phyloP scores from a whole-genome alignment of 2,329 filamentous ascomycete species.

The Botrytis fragariae region DNA sequence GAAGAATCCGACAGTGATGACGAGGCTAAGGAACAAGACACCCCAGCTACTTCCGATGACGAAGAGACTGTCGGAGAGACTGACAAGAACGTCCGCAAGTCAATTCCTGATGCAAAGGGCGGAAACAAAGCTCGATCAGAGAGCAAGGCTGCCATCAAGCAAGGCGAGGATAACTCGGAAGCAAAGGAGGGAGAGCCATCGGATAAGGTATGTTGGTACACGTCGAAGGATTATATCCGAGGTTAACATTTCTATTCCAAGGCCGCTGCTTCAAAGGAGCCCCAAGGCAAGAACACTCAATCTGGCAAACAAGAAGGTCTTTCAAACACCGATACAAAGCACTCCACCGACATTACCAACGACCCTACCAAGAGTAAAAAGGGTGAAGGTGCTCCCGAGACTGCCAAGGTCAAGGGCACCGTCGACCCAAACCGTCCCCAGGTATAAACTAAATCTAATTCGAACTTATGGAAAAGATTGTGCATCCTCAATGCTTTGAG shows the following conservation, averaged over 20 bases:
- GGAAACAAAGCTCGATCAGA: slow-evolving; percentile 42
- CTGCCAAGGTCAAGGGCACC: slow-evolving; percentile 53
- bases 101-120: slow-evolving; percentile 41
- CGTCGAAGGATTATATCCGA: background rate
- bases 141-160: slow-evolving; percentile 37
- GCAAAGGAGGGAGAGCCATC: slow-evolving; percentile 28
- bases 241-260: slow-evolving; percentile 23
- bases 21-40: slow-evolving; percentile 35
- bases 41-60: slow-evolving; percentile 39
- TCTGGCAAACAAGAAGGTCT: slow-evolving; percentile 53
- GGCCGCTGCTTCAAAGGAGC: slow-evolving; percentile 34
- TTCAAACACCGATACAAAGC: slow-evolving; percentile 50
- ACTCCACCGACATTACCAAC: slow-evolving; percentile 46
- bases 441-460: slow-evolving; percentile 28
- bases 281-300: slow-evolving; percentile 42
- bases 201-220: slow-evolving; percentile 26
- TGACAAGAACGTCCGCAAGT: slow-evolving; percentile 39
- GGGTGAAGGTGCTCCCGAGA: slow-evolving; percentile 54
- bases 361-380: slow-evolving; percentile 52
- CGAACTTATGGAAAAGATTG: slow-evolving; percentile 2
- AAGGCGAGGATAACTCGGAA: slow-evolving; percentile 22
- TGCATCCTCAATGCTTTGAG: slow-evolving; percentile 7
- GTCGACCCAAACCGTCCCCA: slow-evolving; percentile 40
- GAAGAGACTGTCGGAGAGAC: slow-evolving; percentile 31
- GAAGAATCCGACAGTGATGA: slow-evolving; percentile 33